Evolutionary conservation across 2,329 filamentous ascomycete species (phyloP).

Genomic region (Curvularia eragrostidis): DNA sequence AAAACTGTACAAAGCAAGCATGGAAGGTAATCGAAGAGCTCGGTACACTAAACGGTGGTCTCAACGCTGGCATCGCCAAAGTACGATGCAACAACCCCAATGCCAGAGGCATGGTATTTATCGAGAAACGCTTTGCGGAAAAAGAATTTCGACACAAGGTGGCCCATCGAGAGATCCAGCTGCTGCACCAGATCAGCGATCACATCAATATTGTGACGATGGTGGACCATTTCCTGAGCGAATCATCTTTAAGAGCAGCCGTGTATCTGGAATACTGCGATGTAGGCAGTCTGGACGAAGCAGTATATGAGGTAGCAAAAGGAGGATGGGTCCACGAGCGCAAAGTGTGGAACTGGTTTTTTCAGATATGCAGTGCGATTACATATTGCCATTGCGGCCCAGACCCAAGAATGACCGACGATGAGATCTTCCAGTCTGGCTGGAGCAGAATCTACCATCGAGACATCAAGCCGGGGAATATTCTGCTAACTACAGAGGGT

Average conservation of each 20-base stretch:
- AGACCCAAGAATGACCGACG: conserved; percentile 7
- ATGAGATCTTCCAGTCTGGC: conserved; percentile 9
- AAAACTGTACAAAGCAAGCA: not conserved
- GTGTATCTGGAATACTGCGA: conserved; percentile 29
- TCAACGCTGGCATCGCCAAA: conserved; percentile 16
- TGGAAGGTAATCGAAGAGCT: conserved; percentile 9
- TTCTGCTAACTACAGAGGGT: conserved; percentile 19
- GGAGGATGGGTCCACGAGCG: conserved; percentile 12
- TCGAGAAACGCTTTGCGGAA: conserved; percentile 22
- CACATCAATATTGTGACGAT: conserved; percentile 18
- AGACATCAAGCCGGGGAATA: conserved; percentile 30
- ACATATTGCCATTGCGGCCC: conserved; percentile 24
- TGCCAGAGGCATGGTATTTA: conserved; percentile 9
- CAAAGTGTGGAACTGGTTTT: conserved; percentile 28
- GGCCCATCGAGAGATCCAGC: conserved; percentile 18
- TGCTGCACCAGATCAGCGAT: conserved; percentile 20
- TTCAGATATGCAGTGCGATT: conserved; percentile 18
- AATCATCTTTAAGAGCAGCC: conserved; percentile 2
- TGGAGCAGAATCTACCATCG: conserved; percentile 28
- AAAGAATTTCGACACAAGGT: conserved; percentile 6
- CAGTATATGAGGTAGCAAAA: conserved; percentile 1
- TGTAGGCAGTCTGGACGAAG: conserved; percentile 10
- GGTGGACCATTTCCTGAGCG: conserved; percentile 23
- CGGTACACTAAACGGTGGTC: conserved; percentile 13
- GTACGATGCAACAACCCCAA: conserved; percentile 10